Percentiles rank a stretch among this genome's conserved stretches.
Conservation (phyloP, 2,329 filamentous ascomycete species). For the Trichophyton benhamiae region DNA sequence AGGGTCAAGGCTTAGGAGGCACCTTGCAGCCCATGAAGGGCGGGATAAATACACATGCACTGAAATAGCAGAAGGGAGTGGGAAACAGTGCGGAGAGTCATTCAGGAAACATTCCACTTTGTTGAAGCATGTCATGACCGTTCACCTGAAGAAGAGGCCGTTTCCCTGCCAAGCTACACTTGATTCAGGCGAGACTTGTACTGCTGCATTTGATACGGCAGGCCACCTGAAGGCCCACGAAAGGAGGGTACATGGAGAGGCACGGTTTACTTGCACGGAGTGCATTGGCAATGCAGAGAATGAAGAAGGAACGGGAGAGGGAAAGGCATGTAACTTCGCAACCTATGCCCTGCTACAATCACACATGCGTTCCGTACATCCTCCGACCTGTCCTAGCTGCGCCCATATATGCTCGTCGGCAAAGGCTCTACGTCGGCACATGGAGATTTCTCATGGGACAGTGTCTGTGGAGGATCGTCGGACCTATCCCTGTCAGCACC, state of each 20-base stretch:
- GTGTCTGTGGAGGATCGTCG: slow-evolving; percentile 48
- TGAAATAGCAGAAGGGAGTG: slow-evolving; percentile 36
- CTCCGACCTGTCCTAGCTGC: slow-evolving; percentile 61
- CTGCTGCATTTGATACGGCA: slow-evolving; percentile 59
- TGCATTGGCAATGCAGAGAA: slow-evolving; percentile 39
- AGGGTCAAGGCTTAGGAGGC: slow-evolving; percentile 61
- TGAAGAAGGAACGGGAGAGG: neutral
- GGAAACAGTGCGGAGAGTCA: slow-evolving; percentile 55
- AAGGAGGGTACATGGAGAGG: slow-evolving; percentile 55
- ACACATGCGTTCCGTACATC: slow-evolving; percentile 62
- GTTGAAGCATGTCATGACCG: slow-evolving; percentile 65
- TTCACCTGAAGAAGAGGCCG: slow-evolving; percentile 59
- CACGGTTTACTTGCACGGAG: slow-evolving; percentile 64
- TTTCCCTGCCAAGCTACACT: slow-evolving; percentile 54
- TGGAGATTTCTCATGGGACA: slow-evolving; percentile 63
- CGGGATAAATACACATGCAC: slow-evolving; percentile 64
- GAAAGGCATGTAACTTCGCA: slow-evolving; percentile 48
- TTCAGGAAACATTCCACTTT: slow-evolving; percentile 84
- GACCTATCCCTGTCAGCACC: slow-evolving; percentile 52
- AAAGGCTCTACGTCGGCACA: slow-evolving; percentile 59
- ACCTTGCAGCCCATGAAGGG: slow-evolving; percentile 65
- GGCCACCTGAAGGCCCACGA: slow-evolving; percentile 60
- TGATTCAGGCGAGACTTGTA: slow-evolving; percentile 42
- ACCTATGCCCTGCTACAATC: slow-evolving; percentile 58
- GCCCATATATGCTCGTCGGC: slow-evolving; percentile 54